Evolutionary conservation across 139 green algal species (phyloP), one percentile per base, ranked within the genome.

Genomic region (Limnomonas spitsbergensis): DNA sequence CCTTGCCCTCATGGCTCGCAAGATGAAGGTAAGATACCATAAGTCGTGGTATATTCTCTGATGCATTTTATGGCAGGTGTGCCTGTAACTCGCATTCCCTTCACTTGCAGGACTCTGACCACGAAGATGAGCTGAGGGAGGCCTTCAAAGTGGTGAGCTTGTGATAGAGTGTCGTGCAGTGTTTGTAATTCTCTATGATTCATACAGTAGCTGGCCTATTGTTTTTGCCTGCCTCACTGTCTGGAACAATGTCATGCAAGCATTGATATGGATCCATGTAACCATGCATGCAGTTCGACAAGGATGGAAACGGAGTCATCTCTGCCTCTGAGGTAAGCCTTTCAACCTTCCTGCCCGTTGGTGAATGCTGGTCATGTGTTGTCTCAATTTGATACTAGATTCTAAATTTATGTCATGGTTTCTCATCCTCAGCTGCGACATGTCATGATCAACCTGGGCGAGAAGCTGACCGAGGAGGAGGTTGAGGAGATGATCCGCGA

Each of bases 251-350:
- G n/a, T n/a, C n/a, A n/a, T n/a, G n/a, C n/a, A n/a, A n/a, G n/a
- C n/a, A n/a, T n/a, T n/a, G n/a, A n/a, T n/a, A n/a, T n/a, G n/a
- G n/a, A n/a, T n/a, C n/a, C n/a, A n/a, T n/a, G n/a, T n/a, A n/a
- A n/a, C n/a, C n/a, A n/a, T n/a, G n/a, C n/a, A n/a, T 47, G 68
- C 68, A 74, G 53, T 99, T 99, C 87, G 96, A 99, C 81, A 99
- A 99, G 86, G 96, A 99, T 81, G 95, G 96, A 77, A 99, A 99
- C 85, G 96, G 96, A 40, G 97, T 95, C 81, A 99, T 99, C 75
- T 98, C 94, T 3, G 96, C 96, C 27, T 93, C 94, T 47, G 96
- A 99, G 93, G 92, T 96, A 53, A 35, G 87, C 9, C 20, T 6
- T 54, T n/a, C n/a, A n/a, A n/a, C n/a, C n/a, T n/a, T n/a, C n/a